Evolutionary conservation across 1,139 yeast species (phyloP).

Genomic region (Saccharomyces hybrid): DNA sequence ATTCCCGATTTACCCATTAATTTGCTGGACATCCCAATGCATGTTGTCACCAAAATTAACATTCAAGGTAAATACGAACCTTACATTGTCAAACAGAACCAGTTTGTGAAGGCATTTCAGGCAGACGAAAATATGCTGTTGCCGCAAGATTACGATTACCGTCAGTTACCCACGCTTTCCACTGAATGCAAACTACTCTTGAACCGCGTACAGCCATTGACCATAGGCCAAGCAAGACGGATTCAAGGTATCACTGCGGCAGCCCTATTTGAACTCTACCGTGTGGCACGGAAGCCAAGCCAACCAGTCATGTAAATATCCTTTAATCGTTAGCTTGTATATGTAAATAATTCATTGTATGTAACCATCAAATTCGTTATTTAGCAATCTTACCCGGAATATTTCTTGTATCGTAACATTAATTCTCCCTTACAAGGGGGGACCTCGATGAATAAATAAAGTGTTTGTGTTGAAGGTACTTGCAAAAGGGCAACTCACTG

Average conservation of each 20-base stretch:
- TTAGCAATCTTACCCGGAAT: neutral
- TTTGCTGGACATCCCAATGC: slow-evolving; percentile 36
- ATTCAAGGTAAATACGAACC: slow-evolving; percentile 82
- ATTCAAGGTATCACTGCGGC: slow-evolving; percentile 93
- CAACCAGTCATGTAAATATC: neutral
- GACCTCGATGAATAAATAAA: neutral
- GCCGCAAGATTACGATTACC: slow-evolving; percentile 60
- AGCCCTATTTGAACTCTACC: slow-evolving; percentile 59
- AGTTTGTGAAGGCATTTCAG: slow-evolving; percentile 64
- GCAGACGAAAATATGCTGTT: slow-evolving; percentile 70
- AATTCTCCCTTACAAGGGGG: neutral
- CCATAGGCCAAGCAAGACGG: slow-evolving; percentile 90
- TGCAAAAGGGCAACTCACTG: neutral
- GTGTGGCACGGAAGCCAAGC: slow-evolving; percentile 25
- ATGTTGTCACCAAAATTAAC: slow-evolving; percentile 55
- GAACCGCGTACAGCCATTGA: slow-evolving; percentile 72
- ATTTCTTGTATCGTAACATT: neutral
- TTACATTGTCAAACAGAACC: slow-evolving; percentile 63
- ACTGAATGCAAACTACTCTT: slow-evolving; percentile 66
- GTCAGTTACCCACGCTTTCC: slow-evolving; percentile 46
- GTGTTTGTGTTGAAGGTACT: neutral
- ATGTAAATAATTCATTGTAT: neutral
- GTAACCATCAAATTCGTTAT: neutral
- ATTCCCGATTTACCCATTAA: slow-evolving; percentile 32
- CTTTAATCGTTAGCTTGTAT: neutral